Evolutionary conservation across 805 yeast species (phyloP).

Genomic region (Hanseniaspora occidentalis): DNA sequence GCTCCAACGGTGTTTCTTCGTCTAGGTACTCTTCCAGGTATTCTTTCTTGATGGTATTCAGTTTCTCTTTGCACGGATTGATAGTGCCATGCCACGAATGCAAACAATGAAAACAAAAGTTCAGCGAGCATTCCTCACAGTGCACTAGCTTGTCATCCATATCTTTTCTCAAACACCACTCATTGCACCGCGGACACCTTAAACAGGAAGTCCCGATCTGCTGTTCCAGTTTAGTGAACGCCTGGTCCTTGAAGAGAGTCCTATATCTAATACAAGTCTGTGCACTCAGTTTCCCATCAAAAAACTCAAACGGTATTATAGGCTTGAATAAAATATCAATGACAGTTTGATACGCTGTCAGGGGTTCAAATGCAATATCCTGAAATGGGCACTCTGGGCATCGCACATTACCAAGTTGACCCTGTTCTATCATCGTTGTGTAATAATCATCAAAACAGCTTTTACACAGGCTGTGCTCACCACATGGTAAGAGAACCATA

Average conservation of each 20-base stretch:
- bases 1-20: slow-evolving; percentile 20
- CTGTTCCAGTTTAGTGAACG: slow-evolving; percentile 31
- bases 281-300: slow-evolving; percentile 22
- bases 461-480: slow-evolving; percentile 29
- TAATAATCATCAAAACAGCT: slow-evolving; percentile 34
- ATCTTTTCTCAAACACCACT: slow-evolving; percentile 35
- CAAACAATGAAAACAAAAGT: slow-evolving; percentile 43
- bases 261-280: slow-evolving; percentile 27
- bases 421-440: slow-evolving; percentile 29
- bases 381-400: slow-evolving; percentile 40
- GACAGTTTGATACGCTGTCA: slow-evolving; percentile 21
- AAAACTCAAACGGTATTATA: slow-evolving; percentile 25
- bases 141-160: slow-evolving; percentile 33
- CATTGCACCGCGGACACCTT: slow-evolving; percentile 40
- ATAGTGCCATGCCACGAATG: slow-evolving; percentile 51
- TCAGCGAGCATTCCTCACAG: slow-evolving; percentile 37
- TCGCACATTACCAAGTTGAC: slow-evolving; percentile 38
- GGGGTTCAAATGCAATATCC: slow-evolving; percentile 11
- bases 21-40: slow-evolving; percentile 29
- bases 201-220: slow-evolving; percentile 37
- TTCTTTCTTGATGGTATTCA: slow-evolving; percentile 19
- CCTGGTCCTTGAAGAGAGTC: slow-evolving; percentile 26
- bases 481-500: slow-evolving; percentile 30
- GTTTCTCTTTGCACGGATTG: slow-evolving; percentile 31
- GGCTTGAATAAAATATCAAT: slow-evolving; percentile 30